Evolutionary conservation across 1,284 basidiomycete species (phyloP).

Genomic region (Mixia osmundae): DNA sequence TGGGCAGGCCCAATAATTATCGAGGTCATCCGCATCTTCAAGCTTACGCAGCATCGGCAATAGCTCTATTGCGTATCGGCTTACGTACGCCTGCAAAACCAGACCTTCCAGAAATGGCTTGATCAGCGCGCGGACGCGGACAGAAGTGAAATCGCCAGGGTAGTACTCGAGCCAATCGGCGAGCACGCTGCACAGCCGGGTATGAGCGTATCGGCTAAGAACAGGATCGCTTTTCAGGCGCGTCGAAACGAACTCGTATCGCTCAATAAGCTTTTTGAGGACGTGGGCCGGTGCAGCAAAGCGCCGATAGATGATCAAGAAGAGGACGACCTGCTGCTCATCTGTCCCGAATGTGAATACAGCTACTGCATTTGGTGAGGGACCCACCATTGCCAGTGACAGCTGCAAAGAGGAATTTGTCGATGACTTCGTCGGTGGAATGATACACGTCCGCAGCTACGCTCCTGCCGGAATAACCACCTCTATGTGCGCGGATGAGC

Average conservation of each 20-base stretch:
- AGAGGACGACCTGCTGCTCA: slow-evolving; percentile 16
- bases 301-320: slow-evolving; percentile 18
- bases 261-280: slow-evolving; percentile 15
- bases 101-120: slow-evolving; percentile 11
- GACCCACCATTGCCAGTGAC: slow-evolving; percentile 19
- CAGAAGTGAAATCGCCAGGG: slow-evolving; percentile 17
- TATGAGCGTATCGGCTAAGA: slow-evolving; percentile 17
- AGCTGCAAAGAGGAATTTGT: slow-evolving; percentile 20
- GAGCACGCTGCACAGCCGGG: slow-evolving; percentile 17
- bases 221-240: slow-evolving; percentile 14
- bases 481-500: no score
- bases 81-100: slow-evolving; percentile 14
- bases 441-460: slow-evolving; percentile 16
- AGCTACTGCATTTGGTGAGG: background rate
- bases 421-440: slow-evolving; percentile 15
- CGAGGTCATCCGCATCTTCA: slow-evolving; percentile 10
- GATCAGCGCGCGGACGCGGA: slow-evolving; percentile 8
- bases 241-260: slow-evolving; percentile 15
- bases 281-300: slow-evolving; percentile 18
- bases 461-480: background rate
- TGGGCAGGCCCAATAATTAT: slow-evolving; percentile 17
- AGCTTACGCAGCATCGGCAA: slow-evolving; percentile 12
- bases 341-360: slow-evolving; percentile 7
- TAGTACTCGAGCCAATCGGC: slow-evolving; percentile 17
- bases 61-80: slow-evolving; percentile 18